phyloP scores from a whole-genome alignment of 257 asterid species.

The Solanum corneliomulleri region DNA sequence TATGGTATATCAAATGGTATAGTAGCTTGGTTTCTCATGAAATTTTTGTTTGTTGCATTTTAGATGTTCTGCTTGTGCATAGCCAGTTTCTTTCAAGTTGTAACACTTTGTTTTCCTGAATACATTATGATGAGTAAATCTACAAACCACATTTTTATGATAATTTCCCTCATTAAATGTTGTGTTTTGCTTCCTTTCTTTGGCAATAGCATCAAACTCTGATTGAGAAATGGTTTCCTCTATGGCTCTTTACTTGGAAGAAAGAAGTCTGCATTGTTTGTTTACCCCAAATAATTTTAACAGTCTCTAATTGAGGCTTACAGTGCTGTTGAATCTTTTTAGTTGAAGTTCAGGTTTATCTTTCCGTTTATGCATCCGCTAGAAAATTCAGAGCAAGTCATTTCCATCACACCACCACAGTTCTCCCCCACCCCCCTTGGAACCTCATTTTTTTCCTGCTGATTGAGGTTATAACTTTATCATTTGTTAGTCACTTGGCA shows the following conservation, averaged over 20 bases:
- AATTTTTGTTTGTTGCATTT: not conserved
- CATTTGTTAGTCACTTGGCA: not conserved
- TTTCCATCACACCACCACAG: not conserved
- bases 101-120: not conserved
- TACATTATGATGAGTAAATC: not conserved
- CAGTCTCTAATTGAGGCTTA: not conserved
- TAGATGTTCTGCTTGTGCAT: not conserved
- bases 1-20: not conserved
- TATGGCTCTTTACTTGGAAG: not conserved
- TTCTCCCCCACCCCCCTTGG: not conserved
- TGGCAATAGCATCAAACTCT: not conserved
- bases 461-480: not conserved
- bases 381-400: not conserved
- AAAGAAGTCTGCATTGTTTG: not conserved
- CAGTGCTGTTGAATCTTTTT: not conserved
- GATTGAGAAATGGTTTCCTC: not conserved
- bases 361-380: not conserved
- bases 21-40: not conserved
- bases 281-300: not conserved
- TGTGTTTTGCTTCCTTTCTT: not conserved
- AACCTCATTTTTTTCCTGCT: not conserved
- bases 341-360: not conserved
- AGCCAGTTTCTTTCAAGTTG: not conserved
- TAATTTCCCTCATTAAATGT: not conserved
- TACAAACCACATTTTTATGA: not conserved